phyloP scores from a whole-genome alignment of 176 grass and related monocot species.

The Microstegium vimineum region DNA sequence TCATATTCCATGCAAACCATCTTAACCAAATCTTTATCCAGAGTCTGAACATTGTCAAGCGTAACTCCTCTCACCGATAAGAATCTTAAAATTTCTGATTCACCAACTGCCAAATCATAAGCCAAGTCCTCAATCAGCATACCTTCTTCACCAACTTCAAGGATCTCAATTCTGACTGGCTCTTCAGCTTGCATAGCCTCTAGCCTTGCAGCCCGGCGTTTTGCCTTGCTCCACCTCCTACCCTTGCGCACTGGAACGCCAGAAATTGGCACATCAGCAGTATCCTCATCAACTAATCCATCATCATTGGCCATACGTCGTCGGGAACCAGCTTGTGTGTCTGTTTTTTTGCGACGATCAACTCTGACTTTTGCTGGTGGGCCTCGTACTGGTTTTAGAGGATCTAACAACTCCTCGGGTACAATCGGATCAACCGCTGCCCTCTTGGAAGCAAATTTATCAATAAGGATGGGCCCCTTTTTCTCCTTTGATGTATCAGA shows the following conservation, averaged over 20 bases:
- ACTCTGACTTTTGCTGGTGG: slow-evolving; percentile 54
- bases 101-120: slow-evolving; percentile 65
- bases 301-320: slow-evolving; percentile 38
- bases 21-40: slow-evolving; percentile 93
- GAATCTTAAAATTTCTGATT: slow-evolving; percentile 67
- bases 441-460: slow-evolving; percentile 82
- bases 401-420: slow-evolving; percentile 52
- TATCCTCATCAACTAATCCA: slow-evolving; percentile 48
- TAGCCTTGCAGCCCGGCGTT: slow-evolving; percentile 65
- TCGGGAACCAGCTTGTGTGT: slow-evolving; percentile 31
- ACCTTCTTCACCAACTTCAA: slow-evolving; percentile 91
- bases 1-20: slow-evolving; percentile 95
- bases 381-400: slow-evolving; percentile 59
- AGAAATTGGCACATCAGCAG: slow-evolving; percentile 49
- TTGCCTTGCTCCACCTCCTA: slow-evolving; percentile 83
- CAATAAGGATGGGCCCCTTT: slow-evolving; percentile 86
- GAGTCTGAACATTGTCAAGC: slow-evolving; percentile 52
- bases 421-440: slow-evolving; percentile 59
- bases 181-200: slow-evolving; percentile 71
- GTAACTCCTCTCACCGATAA: slow-evolving; percentile 59
- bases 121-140: slow-evolving; percentile 81
- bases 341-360: slow-evolving; percentile 55
- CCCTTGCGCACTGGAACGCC: slow-evolving; percentile 69
- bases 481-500: slow-evolving; percentile 53
- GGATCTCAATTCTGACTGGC: slow-evolving; percentile 88